phyloP scores from a whole-genome alignment of 257 asterid species.

The Fraxinus excelsior region DNA sequence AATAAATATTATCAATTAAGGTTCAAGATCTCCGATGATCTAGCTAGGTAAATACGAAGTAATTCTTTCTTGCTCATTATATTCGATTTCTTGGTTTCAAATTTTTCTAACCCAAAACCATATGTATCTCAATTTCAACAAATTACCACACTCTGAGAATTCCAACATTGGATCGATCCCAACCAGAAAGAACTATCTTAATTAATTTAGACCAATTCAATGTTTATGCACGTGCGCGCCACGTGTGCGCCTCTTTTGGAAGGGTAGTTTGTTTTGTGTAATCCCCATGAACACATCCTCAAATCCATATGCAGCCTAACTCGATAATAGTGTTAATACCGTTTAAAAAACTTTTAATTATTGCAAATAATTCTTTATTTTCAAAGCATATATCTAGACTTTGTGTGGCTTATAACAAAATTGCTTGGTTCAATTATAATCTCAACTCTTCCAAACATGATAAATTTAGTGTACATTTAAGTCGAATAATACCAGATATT shows the following conservation, averaged over 20 bases:
- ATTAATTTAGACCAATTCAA: not conserved
- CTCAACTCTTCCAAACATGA: no score
- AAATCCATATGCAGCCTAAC: not conserved
- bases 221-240: not conserved
- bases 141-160: conserved; percentile 14
- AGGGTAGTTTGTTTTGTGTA: not conserved
- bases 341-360: no score
- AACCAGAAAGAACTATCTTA: not conserved
- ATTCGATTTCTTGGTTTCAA: not conserved
- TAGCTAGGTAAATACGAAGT: not conserved
- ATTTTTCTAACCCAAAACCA: not conserved
- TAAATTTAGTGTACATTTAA: no score
- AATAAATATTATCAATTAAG: not conserved
- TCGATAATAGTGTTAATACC: not conserved
- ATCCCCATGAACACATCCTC: not conserved
- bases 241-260: not conserved
- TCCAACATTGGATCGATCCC: conserved; percentile 30
- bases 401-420: no score
- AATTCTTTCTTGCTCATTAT: not conserved
- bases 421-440: no score
- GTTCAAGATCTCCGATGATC: conserved; percentile 1
- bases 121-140: conserved; percentile 21
- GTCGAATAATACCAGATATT: no score
- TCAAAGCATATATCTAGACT: no score
- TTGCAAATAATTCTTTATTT: no score